Conservation (phyloP, 148 eudicot genomes). For the Simmondsia chinensis region DNA sequence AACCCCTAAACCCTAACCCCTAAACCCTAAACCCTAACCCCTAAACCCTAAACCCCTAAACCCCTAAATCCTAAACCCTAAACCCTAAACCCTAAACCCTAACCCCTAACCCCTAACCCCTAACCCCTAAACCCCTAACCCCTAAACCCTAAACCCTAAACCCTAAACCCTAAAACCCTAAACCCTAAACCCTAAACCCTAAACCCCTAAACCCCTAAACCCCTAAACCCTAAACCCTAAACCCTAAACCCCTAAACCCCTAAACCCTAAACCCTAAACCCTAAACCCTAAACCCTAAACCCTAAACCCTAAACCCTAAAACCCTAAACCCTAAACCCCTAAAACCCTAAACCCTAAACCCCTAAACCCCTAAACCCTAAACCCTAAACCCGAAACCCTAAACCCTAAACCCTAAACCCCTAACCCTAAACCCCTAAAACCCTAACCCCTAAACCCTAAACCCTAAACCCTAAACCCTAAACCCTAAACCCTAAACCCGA, state of each 20-base stretch:
- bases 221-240: constrained; percentile 16
- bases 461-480: constrained; percentile 6
- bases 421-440: constrained; percentile 7
- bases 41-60: constrained; percentile 16
- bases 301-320: constrained; percentile 16
- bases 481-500: constrained; percentile 2
- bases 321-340: constrained; percentile 10
- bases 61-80: constrained; percentile 21
- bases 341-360: constrained; percentile 14
- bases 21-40: constrained; percentile 15
- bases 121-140: constrained; percentile 14
- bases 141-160: constrained; percentile 17
- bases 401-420: constrained; percentile 10
- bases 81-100: constrained; percentile 19
- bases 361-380: constrained; percentile 8
- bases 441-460: constrained; percentile 6
- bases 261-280: constrained; percentile 19
- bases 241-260: constrained; percentile 19
- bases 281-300: constrained; percentile 15
- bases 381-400: constrained; percentile 13
- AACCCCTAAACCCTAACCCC: constrained; percentile 20
- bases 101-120: constrained; percentile 17
- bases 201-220: constrained; percentile 18
- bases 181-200: constrained; percentile 16
- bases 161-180: constrained; percentile 19